Percentiles rank a stretch among this genome's conserved stretches.
Conservation (phyloP, 1,284 basidiomycete species). For the Coniophora puteana region DNA sequence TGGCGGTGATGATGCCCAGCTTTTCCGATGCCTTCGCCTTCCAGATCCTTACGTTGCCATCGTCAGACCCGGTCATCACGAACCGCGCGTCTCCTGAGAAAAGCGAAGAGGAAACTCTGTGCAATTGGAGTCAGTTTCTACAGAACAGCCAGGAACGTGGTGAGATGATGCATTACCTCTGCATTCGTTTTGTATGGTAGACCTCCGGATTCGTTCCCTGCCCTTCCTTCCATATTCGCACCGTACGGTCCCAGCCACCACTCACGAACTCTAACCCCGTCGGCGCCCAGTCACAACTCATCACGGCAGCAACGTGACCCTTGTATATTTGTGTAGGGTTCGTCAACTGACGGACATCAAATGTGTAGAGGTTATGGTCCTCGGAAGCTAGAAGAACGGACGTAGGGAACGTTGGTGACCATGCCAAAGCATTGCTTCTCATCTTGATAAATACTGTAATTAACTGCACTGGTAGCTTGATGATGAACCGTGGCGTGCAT, state of each 20-base stretch:
- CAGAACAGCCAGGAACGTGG: constrained; percentile 9
- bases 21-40: constrained; percentile 93
- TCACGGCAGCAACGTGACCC: constrained; percentile 94
- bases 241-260: constrained; percentile 94
- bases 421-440: constrained; percentile 85
- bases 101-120: constrained; percentile 66
- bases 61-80: constrained; percentile 92
- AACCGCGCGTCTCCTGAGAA: constrained; percentile 93
- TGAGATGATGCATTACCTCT: constrained; percentile 52
- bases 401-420: constrained; percentile 96
- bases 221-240: constrained; percentile 92
- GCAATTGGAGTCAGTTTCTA: constrained; percentile 28
- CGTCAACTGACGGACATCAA: constrained; percentile 87
- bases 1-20: constrained; percentile 87
- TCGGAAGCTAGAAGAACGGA: constrained; percentile 91
- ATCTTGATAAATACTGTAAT: constrained; percentile 43
- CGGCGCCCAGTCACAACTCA: constrained; percentile 91
- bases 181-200: constrained; percentile 99
- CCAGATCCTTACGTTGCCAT: constrained; percentile 97
- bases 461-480: not conserved
- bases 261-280: constrained; percentile 96
- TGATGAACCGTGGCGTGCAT: constrained; percentile 18
- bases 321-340: constrained; percentile 95
- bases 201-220: constrained; percentile 83
- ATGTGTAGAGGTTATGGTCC: constrained; percentile 98